These are phyloP conservation scores for Cystobasidium pallidum DNA, from an alignment of 1,284 basidiomycete species.

Conservation along the genomic window DNA sequence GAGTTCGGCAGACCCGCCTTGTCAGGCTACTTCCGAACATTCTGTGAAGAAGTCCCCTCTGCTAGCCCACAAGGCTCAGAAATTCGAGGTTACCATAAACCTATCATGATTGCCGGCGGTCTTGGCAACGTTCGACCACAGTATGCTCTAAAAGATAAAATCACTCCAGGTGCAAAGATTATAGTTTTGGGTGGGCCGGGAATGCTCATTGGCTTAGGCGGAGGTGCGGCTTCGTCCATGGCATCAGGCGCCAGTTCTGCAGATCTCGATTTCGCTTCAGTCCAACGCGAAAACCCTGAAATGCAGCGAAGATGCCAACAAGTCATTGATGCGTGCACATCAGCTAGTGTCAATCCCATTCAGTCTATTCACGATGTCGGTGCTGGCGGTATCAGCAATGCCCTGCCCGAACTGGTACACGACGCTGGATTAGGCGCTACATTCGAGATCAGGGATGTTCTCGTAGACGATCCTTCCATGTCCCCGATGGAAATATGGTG, in stretches of 20 bases:
- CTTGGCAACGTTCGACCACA: conserved; percentile 86
- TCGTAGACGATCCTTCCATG: conserved; percentile 89
- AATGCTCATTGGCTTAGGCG: conserved; percentile 93
- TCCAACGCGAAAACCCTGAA: conserved; percentile 97
- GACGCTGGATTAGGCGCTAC: conserved; percentile 85
- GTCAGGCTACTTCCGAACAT: conserved; percentile 85
- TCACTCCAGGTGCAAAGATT: conserved; percentile 78
- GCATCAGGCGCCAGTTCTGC: conserved; percentile 83
- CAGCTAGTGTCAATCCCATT: conserved; percentile 75
- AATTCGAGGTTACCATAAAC: conserved; percentile 97
- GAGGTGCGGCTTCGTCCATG: conserved; percentile 93
- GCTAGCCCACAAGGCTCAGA: conserved; percentile 60
- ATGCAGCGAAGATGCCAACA: conserved; percentile 97
- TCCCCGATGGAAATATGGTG: conserved; percentile 99
- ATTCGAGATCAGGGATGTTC: conserved; percentile 94
- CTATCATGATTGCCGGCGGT: conserved; percentile 99
- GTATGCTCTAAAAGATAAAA: conserved; percentile 75
- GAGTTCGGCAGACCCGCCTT: conserved; percentile 89
- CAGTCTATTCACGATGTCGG: conserved; percentile 98
- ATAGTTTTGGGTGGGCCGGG: conserved; percentile 97
- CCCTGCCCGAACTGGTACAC: conserved; percentile 94
- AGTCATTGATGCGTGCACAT: conserved; percentile 87
- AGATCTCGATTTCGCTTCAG: conserved; percentile 94
- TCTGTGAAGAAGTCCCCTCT: conserved; percentile 66
- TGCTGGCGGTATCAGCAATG: conserved; percentile 94